Conservation (phyloP, 768 basidiomycete species). For the Pulveroboletus sp. region DNA sequence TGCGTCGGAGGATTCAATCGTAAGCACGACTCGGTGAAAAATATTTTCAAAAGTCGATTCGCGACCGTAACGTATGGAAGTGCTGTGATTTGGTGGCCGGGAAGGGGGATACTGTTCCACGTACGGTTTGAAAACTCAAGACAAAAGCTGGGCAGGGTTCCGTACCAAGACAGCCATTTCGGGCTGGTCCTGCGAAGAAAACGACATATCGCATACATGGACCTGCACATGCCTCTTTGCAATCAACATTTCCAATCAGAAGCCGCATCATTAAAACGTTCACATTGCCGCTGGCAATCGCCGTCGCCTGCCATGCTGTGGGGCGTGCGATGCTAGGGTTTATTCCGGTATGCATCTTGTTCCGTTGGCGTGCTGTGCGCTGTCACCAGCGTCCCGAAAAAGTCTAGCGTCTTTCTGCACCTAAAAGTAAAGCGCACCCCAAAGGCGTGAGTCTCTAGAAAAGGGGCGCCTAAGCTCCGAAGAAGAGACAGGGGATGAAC, state of each 20-base stretch:
- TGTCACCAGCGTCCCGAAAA: conserved; percentile 7
- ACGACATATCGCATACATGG: not conserved
- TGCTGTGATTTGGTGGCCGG: not conserved
- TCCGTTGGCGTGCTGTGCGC: conserved; percentile 23
- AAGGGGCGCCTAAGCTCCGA: conserved; percentile 35
- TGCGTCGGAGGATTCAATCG: no score
- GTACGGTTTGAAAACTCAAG: conserved; percentile 1
- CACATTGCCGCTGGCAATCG: conserved; percentile 3
- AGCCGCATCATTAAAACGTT: not conserved
- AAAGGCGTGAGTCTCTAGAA: conserved; percentile 9
- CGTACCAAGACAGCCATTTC: not conserved
- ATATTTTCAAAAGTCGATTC: not conserved
- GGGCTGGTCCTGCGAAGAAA: not conserved
- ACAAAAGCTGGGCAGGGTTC: conserved; percentile 4
- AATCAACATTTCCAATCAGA: not conserved
- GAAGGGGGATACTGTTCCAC: not conserved
- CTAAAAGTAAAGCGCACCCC: conserved; percentile 5
- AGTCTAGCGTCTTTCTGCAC: conserved; percentile 2
- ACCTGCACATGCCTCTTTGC: conserved; percentile 1
- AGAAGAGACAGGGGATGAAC: conserved; percentile 14
- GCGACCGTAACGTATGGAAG: not conserved
- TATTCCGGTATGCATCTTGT: conserved; percentile 9
- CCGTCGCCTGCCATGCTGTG: conserved; percentile 18
- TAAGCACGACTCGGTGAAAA: not conserved
- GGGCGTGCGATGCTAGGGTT: conserved; percentile 15